A percentile compares a stretch with the other conserved stretches of the same genome.
phyloP scores from a whole-genome alignment of 345 rosid genomes.

The Melaleuca quinquenervia region DNA sequence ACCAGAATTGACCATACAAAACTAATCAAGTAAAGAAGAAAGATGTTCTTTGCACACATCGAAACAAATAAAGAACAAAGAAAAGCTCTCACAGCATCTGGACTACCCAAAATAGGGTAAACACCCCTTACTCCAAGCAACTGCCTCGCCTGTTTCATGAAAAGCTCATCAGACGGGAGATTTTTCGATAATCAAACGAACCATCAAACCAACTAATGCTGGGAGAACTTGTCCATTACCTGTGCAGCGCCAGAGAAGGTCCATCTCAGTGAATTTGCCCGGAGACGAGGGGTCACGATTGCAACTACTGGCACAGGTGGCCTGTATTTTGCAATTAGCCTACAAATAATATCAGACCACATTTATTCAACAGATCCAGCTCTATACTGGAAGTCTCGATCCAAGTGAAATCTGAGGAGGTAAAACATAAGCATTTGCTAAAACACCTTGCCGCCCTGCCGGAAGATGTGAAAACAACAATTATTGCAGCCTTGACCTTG shows the following conservation, averaged over 20 bases:
- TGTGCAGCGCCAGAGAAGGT: slow-evolving; percentile 6
- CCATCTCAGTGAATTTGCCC: slow-evolving; percentile 8
- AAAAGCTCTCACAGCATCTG: slow-evolving; percentile 3
- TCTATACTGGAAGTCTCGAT: neutral
- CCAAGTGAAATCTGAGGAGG: neutral
- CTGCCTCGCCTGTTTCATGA: slow-evolving; percentile 8
- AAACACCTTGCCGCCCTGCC: slow-evolving; percentile 31
- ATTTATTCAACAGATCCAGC: neutral
- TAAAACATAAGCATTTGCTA: neutral
- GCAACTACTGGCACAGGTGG: slow-evolving; percentile 12
- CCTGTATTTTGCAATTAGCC: slow-evolving; percentile 14
- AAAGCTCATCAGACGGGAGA: neutral
- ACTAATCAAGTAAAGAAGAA: neutral
- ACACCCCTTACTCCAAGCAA: slow-evolving; percentile 16
- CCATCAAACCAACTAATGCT: neutral
- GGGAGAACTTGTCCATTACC: neutral
- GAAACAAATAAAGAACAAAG: neutral
- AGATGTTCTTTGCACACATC: neutral
- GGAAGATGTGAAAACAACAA: slow-evolving; percentile 32
- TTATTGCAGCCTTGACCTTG: slow-evolving; percentile 33
- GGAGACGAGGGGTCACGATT: slow-evolving; percentile 7
- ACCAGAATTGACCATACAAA: neutral
- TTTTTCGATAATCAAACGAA: neutral
- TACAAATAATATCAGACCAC: neutral
- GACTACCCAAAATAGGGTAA: slow-evolving; percentile 8